Percentiles rank a stretch among this genome's conserved stretches.
Evolutionary conservation across 441 rosid species (phyloP).

Genomic region (Corymbia citriodora): DNA sequence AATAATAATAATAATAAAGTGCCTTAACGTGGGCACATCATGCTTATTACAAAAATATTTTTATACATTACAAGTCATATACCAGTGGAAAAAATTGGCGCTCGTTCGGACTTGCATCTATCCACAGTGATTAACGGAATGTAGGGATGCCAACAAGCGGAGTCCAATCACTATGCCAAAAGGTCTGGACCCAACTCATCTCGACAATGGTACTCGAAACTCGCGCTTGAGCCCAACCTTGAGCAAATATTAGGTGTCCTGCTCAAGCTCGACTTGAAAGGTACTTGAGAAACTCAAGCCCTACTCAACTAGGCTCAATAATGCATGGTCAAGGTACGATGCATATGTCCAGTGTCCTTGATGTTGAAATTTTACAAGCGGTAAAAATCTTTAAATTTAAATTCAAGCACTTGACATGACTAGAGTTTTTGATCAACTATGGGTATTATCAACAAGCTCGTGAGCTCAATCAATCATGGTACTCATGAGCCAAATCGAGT

Average conservation of each 20-base stretch:
- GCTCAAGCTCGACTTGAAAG: not conserved
- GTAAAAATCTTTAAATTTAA: not conserved
- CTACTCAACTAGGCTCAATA: fast-evolving
- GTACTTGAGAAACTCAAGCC: not conserved
- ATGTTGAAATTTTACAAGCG: not conserved
- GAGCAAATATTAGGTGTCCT: not conserved
- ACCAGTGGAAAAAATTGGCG: fast-evolving
- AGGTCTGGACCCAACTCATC: fast-evolving
- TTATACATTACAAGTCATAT: not conserved
- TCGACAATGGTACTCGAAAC: not conserved
- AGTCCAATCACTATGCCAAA: fast-evolving
- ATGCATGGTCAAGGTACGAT: fast-evolving
- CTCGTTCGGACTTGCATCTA: fast-evolving
- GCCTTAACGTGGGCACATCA: not conserved
- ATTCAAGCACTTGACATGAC: fast-evolving
- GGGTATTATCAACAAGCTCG: not conserved
- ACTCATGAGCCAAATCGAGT: not conserved
- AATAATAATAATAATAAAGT: not conserved
- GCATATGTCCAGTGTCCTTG: fast-evolving
- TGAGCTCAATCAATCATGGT: fast-evolving
- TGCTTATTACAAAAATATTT: not conserved
- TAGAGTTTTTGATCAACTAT: fast-evolving
- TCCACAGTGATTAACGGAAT: fast-evolving
- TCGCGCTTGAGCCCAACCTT: fast-evolving
- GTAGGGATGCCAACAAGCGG: fast-evolving